Percentiles rank a stretch among this genome's conserved stretches.
phyloP scores from a whole-genome alignment of 768 basidiomycete species.

The Boletus patriciae region DNA sequence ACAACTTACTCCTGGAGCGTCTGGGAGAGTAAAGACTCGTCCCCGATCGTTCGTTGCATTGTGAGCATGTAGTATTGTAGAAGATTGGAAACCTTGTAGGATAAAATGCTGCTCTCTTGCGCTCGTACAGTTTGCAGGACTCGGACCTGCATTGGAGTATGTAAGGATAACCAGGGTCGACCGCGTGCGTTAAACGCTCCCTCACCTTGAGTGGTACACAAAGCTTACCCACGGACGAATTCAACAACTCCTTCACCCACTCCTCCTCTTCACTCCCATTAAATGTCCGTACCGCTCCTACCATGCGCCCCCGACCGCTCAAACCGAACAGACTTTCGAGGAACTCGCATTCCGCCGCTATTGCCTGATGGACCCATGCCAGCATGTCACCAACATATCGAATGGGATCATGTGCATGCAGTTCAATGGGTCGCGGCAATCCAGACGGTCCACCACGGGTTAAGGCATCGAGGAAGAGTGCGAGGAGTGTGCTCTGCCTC shows the following conservation, averaged over 20 bases:
- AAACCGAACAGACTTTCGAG: slow-evolving; percentile 84
- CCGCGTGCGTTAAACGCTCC: background rate
- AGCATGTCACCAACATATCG: slow-evolving; percentile 98
- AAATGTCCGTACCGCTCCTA: slow-evolving; percentile 65
- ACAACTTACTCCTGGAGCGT: slow-evolving; percentile 73
- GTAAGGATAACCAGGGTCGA: background rate
- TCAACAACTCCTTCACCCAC: slow-evolving; percentile 78
- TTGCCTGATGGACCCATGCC: slow-evolving; percentile 96
- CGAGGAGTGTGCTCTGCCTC: slow-evolving; percentile 76
- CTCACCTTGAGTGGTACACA: slow-evolving; percentile 85
- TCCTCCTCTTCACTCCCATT: slow-evolving; percentile 65
- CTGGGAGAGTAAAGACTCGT: slow-evolving; percentile 71
- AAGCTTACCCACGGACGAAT: slow-evolving; percentile 77
- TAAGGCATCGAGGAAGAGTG: slow-evolving; percentile 82
- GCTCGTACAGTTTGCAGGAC: slow-evolving; percentile 92
- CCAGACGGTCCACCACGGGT: slow-evolving; percentile 87
- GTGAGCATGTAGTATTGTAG: slow-evolving; percentile 92
- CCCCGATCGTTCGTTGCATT: slow-evolving; percentile 89
- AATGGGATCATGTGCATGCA: slow-evolving; percentile 96
- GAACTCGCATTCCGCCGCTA: slow-evolving; percentile 94
- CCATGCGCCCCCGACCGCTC: slow-evolving; percentile 56
- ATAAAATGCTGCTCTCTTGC: slow-evolving; percentile 89
- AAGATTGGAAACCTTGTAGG: slow-evolving; percentile 93
- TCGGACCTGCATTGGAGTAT: slow-evolving; percentile 52
- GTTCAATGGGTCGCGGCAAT: slow-evolving; percentile 88